Percentiles rank a stretch among this genome's conserved stretches.
These are phyloP conservation scores for Cryptococcus sp. DNA, from an alignment of 1,284 basidiomycete species.

Conservation along the genomic window DNA sequence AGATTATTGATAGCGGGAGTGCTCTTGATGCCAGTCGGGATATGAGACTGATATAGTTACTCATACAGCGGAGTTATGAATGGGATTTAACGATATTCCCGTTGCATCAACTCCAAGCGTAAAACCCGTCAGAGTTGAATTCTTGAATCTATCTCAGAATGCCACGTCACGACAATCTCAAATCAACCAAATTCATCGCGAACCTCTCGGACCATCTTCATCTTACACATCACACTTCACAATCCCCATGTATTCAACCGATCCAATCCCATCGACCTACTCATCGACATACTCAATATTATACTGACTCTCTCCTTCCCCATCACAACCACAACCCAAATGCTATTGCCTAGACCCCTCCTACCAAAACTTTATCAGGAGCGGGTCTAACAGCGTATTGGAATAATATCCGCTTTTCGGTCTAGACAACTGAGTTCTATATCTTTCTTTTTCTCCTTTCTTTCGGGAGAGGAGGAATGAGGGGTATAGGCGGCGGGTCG, in stretches of 20 bases:
- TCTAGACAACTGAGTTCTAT: slow-evolving; percentile 1
- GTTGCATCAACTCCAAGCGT: too few species aligned
- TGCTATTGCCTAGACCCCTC: background rate
- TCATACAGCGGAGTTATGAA: too few species aligned
- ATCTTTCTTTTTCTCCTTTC: background rate
- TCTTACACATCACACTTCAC: background rate
- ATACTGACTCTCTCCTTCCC: background rate
- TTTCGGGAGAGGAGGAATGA: background rate
- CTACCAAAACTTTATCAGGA: background rate
- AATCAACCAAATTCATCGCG: too few species aligned
- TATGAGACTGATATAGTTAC: too few species aligned
- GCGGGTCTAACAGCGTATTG: background rate
- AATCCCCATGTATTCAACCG: background rate
- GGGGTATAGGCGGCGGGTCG: background rate
- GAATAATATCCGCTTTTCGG: background rate
- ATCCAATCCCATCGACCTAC: background rate
- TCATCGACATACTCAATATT: background rate
- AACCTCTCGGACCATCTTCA: too few species aligned
- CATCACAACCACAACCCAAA: background rate
- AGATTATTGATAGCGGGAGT: too few species aligned
- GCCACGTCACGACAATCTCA: too few species aligned
- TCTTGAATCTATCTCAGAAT: too few species aligned
- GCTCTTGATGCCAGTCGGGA: too few species aligned
- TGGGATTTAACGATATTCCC: too few species aligned
- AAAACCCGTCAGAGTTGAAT: too few species aligned